Percentiles rank a stretch among this genome's conserved stretches.
Evolutionary conservation across 306 rosid genomes (phyloP).

Genomic region (Elaeagnus macrophylla): DNA sequence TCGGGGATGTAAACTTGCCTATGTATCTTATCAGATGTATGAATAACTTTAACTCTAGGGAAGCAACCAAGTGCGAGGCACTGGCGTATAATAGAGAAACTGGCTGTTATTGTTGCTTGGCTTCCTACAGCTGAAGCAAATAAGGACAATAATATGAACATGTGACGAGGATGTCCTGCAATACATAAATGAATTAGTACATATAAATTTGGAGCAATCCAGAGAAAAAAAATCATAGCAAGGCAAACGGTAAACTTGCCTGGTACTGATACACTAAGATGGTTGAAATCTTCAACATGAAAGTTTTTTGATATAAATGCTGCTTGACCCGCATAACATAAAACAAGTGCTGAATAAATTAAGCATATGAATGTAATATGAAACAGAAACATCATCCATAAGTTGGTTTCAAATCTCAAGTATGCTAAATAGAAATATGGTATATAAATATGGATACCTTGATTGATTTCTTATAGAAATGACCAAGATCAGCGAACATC

Average conservation of each 20-base stretch:
- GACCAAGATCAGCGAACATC: slow-evolving; percentile 71
- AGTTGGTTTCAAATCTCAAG: slow-evolving; percentile 11
- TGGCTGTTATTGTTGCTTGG: slow-evolving; percentile 83
- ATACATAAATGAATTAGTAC: slow-evolving; percentile 13
- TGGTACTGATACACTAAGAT: slow-evolving; percentile 61
- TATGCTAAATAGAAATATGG: slow-evolving; percentile 1
- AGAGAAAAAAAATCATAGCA: slow-evolving; percentile 1
- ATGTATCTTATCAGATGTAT: slow-evolving; percentile 60
- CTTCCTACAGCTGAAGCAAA: slow-evolving; percentile 79
- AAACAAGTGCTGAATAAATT: slow-evolving; percentile 63
- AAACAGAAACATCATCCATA: slow-evolving; percentile 22
- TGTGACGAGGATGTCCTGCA: slow-evolving; percentile 39
- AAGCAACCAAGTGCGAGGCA: slow-evolving; percentile 78
- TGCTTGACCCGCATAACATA: slow-evolving; percentile 76
- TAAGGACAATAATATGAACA: slow-evolving; percentile 42
- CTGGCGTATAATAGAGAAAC: slow-evolving; percentile 78
- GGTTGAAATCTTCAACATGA: slow-evolving; percentile 26
- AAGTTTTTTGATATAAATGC: slow-evolving; percentile 62
- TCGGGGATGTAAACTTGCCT: slow-evolving; percentile 90
- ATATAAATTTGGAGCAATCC: slow-evolving; percentile 9
- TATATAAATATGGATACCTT: slow-evolving; percentile 31
- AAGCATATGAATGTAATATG: slow-evolving; percentile 68
- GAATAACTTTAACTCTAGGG: slow-evolving; percentile 87
- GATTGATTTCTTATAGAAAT: slow-evolving; percentile 71
- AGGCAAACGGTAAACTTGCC: slow-evolving; percentile 27